These are phyloP conservation scores for Excoecaria agallocha DNA, from an alignment of 345 rosid species.

Conservation along the genomic window DNA sequence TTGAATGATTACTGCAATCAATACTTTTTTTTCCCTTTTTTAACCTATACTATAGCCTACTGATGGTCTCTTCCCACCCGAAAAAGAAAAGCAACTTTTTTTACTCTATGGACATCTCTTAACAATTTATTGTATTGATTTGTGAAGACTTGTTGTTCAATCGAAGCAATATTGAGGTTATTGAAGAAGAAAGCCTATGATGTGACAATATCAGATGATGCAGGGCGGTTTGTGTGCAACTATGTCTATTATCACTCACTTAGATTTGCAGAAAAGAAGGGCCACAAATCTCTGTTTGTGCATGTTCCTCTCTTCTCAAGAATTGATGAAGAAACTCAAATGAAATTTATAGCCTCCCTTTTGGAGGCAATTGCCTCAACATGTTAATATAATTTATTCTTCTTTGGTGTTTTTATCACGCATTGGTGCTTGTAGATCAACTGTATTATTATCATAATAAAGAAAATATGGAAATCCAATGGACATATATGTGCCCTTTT, in stretches of 20 bases:
- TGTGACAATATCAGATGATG: conserved; percentile 54
- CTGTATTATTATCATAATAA: conserved; percentile 8
- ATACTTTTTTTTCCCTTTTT: too few species aligned
- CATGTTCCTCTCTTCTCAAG: conserved; percentile 70
- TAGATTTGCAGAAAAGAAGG: conserved; percentile 59
- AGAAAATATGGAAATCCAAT: background rate
- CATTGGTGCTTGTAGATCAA: conserved; percentile 2
- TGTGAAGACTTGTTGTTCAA: conserved; percentile 53
- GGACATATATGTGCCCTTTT: conserved; percentile 5
- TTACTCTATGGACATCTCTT: background rate
- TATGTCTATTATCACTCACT: conserved; percentile 77
- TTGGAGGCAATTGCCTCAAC: conserved; percentile 64
- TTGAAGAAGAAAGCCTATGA: conserved; percentile 51
- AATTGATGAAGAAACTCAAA: conserved; percentile 64
- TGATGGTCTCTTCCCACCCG: too few species aligned
- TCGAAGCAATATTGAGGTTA: conserved; percentile 36
- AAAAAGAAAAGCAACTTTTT: background rate
- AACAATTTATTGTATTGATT: conserved; percentile 13
- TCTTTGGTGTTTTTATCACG: background rate
- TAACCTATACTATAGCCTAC: too few species aligned
- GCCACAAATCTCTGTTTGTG: conserved; percentile 66
- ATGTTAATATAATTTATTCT: conserved; percentile 30
- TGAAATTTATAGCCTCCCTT: conserved; percentile 59
- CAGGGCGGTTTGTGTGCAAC: conserved; percentile 76
- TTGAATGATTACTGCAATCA: background rate